Percentiles rank a stretch among this genome's conserved stretches.
These are phyloP conservation scores for Clonostachys chloroleuca DNA, from an alignment of 2,329 filamentous ascomycete genomes.

Conservation along the genomic window DNA sequence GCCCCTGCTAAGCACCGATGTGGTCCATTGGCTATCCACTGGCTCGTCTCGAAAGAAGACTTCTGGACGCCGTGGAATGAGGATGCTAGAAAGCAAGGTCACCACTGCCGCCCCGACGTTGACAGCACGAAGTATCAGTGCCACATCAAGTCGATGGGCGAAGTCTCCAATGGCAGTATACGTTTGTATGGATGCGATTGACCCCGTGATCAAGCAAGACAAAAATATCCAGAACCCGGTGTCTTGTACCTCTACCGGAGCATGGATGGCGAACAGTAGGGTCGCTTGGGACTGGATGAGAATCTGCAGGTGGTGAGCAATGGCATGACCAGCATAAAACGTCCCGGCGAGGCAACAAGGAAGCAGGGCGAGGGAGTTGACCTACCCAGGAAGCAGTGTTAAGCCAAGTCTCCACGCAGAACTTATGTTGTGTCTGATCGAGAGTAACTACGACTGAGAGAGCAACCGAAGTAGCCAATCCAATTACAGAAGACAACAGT, in stretches of 20 bases:
- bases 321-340: no score
- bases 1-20: conserved; percentile 55
- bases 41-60: conserved; percentile 54
- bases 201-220: conserved; percentile 38
- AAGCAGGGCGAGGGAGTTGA: conserved; percentile 4
- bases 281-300: conserved; percentile 48
- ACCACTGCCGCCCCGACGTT: conserved; percentile 39
- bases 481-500: conserved; percentile 46
- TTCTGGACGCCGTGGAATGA: conserved; percentile 62
- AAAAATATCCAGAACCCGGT: conserved; percentile 47
- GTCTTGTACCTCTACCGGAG: conserved; percentile 46
- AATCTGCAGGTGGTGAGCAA: conserved; percentile 23
- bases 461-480: conserved; percentile 50
- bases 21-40: conserved; percentile 61
- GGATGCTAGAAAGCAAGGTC: conserved; percentile 43
- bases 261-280: conserved; percentile 40
- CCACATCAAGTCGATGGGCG: conserved; percentile 26
- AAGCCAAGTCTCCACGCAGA: conserved; percentile 55
- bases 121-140: conserved; percentile 36
- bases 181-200: conserved; percentile 39
- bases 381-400: conserved; percentile 59
- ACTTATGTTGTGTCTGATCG: conserved; percentile 20
- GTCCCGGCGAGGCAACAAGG: neutral
- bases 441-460: conserved; percentile 49
- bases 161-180: conserved; percentile 22